A percentile compares a stretch with the other conserved stretches of the same genome.
Evolutionary conservation across 805 yeast genomes (phyloP).

Genomic region (Candida andamanensis): DNA sequence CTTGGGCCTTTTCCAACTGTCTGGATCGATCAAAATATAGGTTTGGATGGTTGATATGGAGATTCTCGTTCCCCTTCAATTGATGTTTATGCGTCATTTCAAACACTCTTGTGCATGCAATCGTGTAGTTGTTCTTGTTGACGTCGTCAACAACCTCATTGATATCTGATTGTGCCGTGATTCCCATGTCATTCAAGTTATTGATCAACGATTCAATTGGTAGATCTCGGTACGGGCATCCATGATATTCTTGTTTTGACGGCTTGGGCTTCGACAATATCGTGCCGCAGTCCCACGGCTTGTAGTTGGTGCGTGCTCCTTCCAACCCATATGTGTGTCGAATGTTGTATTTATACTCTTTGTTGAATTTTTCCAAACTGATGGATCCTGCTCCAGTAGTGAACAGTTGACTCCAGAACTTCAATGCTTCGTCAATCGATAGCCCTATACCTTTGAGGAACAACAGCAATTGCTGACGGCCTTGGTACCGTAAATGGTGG

Average conservation of each 20-base stretch:
- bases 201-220: slow-evolving; percentile 55
- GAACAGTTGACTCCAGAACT: slow-evolving; percentile 78
- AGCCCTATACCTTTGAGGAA: slow-evolving; percentile 90
- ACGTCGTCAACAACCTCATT: slow-evolving; percentile 64
- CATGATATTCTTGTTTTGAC: slow-evolving; percentile 66
- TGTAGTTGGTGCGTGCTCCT: slow-evolving; percentile 81
- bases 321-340: slow-evolving; percentile 89
- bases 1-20: slow-evolving; percentile 37
- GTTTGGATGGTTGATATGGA: slow-evolving; percentile 80
- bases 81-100: slow-evolving; percentile 58
- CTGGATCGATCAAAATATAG: slow-evolving; percentile 76
- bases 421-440: slow-evolving; percentile 78
- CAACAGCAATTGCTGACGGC: slow-evolving; percentile 79
- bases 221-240: slow-evolving; percentile 87
- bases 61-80: slow-evolving; percentile 42
- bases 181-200: slow-evolving; percentile 59
- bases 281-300: slow-evolving; percentile 79
- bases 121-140: slow-evolving; percentile 64
- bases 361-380: slow-evolving; percentile 71
- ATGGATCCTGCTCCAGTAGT: slow-evolving; percentile 42
- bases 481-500: slow-evolving; percentile 76
- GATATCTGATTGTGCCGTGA: slow-evolving; percentile 52
- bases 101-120: slow-evolving; percentile 87
- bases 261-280: slow-evolving; percentile 73
- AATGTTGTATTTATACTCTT: slow-evolving; percentile 84